A percentile compares a stretch with the other conserved stretches of the same genome.
phyloP scores from a whole-genome alignment of 805 yeast genomes.

The Kodamaea kakaduensis region DNA sequence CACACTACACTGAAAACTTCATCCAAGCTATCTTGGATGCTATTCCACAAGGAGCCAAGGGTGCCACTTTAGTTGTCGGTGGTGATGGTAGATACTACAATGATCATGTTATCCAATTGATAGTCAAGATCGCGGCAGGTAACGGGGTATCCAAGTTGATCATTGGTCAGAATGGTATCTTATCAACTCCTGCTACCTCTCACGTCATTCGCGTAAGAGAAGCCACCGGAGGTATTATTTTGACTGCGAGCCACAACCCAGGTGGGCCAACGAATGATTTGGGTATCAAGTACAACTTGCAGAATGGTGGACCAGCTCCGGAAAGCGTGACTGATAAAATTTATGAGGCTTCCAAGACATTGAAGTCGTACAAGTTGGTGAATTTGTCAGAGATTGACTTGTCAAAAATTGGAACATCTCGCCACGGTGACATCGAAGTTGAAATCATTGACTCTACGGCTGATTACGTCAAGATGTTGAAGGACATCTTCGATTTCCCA shows the following conservation, averaged over 20 bases:
- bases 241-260: conserved; percentile 96
- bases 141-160: conserved; percentile 84
- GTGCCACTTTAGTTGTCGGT: conserved; percentile 80
- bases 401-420: conserved; percentile 47
- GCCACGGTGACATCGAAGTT: conserved; percentile 55
- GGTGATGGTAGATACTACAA: conserved; percentile 97
- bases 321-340: conserved; percentile 88
- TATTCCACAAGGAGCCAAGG: conserved; percentile 83
- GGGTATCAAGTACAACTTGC: conserved; percentile 92
- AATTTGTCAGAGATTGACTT: conserved; percentile 67
- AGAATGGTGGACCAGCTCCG: conserved; percentile 98
- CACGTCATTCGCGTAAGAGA: conserved; percentile 73
- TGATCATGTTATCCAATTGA: conserved; percentile 72
- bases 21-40: conserved; percentile 80
- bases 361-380: conserved; percentile 58
- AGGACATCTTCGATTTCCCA: conserved; percentile 82
- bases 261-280: conserved; percentile 92
- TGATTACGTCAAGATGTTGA: conserved; percentile 75
- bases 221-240: conserved; percentile 90
- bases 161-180: conserved; percentile 81
- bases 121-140: conserved; percentile 82
- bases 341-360: conserved; percentile 59
- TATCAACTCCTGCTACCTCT: conserved; percentile 97
- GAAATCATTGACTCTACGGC: conserved; percentile 80
- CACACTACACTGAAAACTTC: conserved; percentile 87